A percentile compares a stretch with the other conserved stretches of the same genome.
Evolutionary conservation across 352 stramenopile species (phyloP).

Genomic region (Phytophthora pluvialis): DNA sequence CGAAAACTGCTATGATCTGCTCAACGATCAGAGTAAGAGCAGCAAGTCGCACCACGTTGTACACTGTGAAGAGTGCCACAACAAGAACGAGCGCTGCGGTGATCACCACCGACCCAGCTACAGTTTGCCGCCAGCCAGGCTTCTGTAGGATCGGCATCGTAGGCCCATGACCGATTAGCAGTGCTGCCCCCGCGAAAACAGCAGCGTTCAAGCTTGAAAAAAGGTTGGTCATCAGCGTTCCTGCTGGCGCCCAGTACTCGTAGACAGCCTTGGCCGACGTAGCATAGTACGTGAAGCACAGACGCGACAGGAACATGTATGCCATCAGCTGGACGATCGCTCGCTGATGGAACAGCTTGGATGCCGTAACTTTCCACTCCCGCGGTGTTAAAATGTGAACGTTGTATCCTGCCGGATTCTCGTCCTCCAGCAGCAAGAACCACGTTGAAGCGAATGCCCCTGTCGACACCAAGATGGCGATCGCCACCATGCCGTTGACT

Average conservation of each 20-base stretch:
- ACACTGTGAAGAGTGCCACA: conserved; percentile 59
- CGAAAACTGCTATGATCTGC: conserved; percentile 52
- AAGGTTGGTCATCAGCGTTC: conserved; percentile 50
- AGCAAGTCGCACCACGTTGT: conserved; percentile 58
- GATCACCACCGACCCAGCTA: conserved; percentile 39
- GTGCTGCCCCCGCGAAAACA: conserved; percentile 45
- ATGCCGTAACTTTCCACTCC: conserved; percentile 32
- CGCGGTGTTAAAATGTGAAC: conserved; percentile 24
- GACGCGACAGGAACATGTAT: conserved; percentile 51
- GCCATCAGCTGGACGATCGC: conserved; percentile 47
- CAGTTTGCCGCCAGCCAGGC: conserved; percentile 46
- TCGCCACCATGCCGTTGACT: conserved; percentile 52
- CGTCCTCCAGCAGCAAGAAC: conserved; percentile 47
- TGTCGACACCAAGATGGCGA: conserved; percentile 36
- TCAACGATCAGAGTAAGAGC: conserved; percentile 56
- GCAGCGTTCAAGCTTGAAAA: conserved; percentile 55
- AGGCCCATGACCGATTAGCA: conserved; percentile 26
- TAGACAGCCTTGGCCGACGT: conserved; percentile 63
- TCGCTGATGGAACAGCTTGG: conserved; percentile 45
- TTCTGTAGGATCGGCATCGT: conserved; percentile 30
- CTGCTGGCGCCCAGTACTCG: conserved; percentile 55
- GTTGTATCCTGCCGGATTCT: conserved; percentile 30
- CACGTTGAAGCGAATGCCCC: conserved; percentile 37
- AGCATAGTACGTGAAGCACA: conserved; percentile 72
- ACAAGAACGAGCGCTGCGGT: conserved; percentile 48